Evolutionary conservation across 345 rosid genomes (phyloP).

Genomic region (Cardamine resedifolia): DNA sequence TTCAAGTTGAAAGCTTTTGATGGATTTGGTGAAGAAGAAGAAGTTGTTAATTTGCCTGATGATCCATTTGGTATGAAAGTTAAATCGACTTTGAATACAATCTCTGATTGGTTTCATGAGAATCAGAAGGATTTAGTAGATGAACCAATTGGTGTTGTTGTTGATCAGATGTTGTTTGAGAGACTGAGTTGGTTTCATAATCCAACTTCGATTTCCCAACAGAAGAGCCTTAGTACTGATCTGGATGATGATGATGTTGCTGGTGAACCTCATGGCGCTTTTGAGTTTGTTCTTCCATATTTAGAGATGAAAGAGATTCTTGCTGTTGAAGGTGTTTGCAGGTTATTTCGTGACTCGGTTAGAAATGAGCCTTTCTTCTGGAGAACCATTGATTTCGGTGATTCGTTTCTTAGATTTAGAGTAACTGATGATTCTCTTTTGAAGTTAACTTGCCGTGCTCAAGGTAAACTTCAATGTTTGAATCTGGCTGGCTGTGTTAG

Average conservation of each 20-base stretch:
- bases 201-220: neutral
- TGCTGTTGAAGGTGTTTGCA: conserved; percentile 38
- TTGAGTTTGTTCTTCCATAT: conserved; percentile 30
- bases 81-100: conserved; percentile 24
- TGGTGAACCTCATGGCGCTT: conserved; percentile 34
- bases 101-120: conserved; percentile 33
- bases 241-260: neutral
- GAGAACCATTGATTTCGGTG: conserved; percentile 25
- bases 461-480: conserved; percentile 29
- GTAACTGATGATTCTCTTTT: conserved; percentile 31
- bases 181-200: neutral
- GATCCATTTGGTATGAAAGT: conserved; percentile 37
- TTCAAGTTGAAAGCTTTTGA: neutral
- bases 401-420: neutral
- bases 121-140: conserved; percentile 6
- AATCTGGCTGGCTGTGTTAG: conserved; percentile 25
- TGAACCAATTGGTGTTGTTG: neutral
- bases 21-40: neutral
- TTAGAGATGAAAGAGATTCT: conserved; percentile 25
- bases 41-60: neutral
- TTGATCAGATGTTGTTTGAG: neutral
- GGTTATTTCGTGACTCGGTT: conserved; percentile 33
- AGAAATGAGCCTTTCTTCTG: conserved; percentile 36
- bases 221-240: neutral
- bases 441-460: conserved; percentile 32